Conservation (phyloP, 2,329 filamentous ascomycete species). For the Talaromyces sp. region DNA sequence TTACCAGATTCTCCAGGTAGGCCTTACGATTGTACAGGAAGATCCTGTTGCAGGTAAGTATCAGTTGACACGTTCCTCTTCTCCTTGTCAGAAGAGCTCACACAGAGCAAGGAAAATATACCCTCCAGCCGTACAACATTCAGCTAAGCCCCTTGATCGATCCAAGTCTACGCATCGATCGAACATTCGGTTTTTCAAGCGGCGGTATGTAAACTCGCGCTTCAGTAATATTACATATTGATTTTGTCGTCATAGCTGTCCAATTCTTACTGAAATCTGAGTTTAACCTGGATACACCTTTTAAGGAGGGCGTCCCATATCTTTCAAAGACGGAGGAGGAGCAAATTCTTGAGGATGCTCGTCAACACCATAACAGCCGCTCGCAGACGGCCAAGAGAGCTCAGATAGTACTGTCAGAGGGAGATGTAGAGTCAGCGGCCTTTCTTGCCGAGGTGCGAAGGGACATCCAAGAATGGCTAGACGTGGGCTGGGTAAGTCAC, state of each 20-base stretch:
- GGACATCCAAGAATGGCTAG: conserved; percentile 46
- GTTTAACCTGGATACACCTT: conserved; percentile 55
- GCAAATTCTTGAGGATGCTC: conserved; percentile 42
- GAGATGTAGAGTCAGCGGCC: conserved; percentile 49
- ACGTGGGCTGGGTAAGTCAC: conserved; percentile 18
- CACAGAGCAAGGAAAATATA: conserved; percentile 44
- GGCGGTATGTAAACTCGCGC: conserved; percentile 41
- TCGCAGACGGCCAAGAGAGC: conserved; percentile 27
- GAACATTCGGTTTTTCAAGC: conserved; percentile 56
- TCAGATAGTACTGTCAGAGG: conserved; percentile 45
- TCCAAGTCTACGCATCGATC: conserved; percentile 52
- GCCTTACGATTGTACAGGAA: conserved; percentile 61
- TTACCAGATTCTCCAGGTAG: conserved; percentile 61
- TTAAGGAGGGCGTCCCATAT: conserved; percentile 56
- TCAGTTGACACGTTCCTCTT: neutral
- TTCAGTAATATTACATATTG: neutral
- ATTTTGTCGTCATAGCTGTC: conserved; percentile 39
- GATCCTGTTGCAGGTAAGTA: conserved; percentile 45
- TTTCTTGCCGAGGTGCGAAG: conserved; percentile 47
- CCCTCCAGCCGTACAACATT: conserved; percentile 61
- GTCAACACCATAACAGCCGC: conserved; percentile 30
- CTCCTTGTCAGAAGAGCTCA: neutral
- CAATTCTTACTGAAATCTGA: conserved; percentile 56
- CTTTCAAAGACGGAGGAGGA: conserved; percentile 52
- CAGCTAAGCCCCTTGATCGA: conserved; percentile 54